These are phyloP conservation scores for Pistacia vera DNA, from an alignment of 345 rosid genomes.

Conservation along the genomic window DNA sequence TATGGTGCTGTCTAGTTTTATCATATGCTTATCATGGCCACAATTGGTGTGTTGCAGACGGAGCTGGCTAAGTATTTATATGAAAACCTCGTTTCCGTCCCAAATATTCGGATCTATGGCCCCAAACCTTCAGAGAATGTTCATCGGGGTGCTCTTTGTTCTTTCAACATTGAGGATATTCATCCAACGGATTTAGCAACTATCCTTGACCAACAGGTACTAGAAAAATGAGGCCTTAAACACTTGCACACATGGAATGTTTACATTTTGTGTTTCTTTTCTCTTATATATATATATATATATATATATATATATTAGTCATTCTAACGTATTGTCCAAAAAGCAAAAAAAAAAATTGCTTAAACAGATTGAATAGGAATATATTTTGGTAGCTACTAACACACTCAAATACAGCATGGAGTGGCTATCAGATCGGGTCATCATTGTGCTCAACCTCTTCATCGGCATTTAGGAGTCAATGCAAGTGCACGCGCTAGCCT, in stretches of 20 bases:
- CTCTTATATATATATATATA: background rate
- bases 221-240: background rate
- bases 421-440: conserved; percentile 97
- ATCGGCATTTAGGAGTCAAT: conserved; percentile 71
- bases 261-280: background rate
- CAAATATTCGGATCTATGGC: conserved; percentile 74
- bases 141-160: conserved; percentile 75
- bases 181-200: conserved; percentile 96
- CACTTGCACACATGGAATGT: background rate
- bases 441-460: conserved; percentile 97
- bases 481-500: conserved; percentile 97
- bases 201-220: conserved; percentile 91
- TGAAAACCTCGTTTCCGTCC: conserved; percentile 61
- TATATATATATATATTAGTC: background rate
- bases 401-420: conserved; percentile 69
- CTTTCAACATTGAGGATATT: conserved; percentile 78
- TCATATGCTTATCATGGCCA: background rate
- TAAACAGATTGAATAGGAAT: background rate
- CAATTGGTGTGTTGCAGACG: conserved; percentile 38
- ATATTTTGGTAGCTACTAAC: conserved; percentile 13
- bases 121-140: conserved; percentile 73
- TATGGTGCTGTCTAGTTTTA: too few relatives aligned
- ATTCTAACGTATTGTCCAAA: background rate
- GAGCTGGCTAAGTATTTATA: conserved; percentile 74
- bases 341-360: background rate